A percentile compares a stretch with the other conserved stretches of the same genome.
phyloP scores from a whole-genome alignment of 2,329 filamentous ascomycete genomes.

The Venturia asperata region DNA sequence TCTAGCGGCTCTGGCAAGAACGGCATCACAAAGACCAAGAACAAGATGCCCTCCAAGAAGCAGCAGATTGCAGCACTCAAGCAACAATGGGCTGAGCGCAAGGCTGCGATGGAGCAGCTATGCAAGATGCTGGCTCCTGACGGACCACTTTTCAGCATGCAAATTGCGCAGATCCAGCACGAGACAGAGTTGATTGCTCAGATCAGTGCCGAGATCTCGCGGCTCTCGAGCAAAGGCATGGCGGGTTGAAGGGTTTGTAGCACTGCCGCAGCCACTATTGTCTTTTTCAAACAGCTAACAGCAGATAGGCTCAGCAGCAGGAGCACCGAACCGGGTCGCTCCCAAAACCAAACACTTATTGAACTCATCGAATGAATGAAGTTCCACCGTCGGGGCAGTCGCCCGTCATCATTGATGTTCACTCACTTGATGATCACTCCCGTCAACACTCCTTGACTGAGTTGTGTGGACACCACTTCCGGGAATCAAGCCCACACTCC shows the following conservation, averaged over 20 bases:
- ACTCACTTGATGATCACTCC: neutral
- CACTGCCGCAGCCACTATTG: no score
- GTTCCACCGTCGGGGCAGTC: neutral
- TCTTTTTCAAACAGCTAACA: neutral
- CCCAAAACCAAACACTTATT: neutral
- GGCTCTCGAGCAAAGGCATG: constrained; percentile 8
- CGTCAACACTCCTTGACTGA: neutral
- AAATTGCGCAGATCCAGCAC: constrained; percentile 13
- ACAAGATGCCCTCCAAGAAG: constrained; percentile 10
- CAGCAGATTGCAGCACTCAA: constrained; percentile 14
- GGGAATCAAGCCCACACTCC: neutral
- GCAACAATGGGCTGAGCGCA: constrained; percentile 13
- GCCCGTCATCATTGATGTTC: neutral
- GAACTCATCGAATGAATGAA: neutral
- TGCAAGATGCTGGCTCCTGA: constrained; percentile 8
- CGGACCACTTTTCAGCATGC: constrained; percentile 14
- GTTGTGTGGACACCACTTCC: neutral
- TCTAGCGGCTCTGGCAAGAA: neutral
- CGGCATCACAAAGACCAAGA: constrained; percentile 1
- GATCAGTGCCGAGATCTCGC: constrained; percentile 3
- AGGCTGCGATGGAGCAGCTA: constrained; percentile 14
- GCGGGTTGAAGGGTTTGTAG: neutral
- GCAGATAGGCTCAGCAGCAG: neutral
- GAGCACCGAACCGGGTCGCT: constrained; percentile 2
- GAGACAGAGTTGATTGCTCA: constrained; percentile 13